A percentile compares a stretch with the other conserved stretches of the same genome.
Conservation (phyloP, 768 basidiomycete genomes). For the Suillus ampliporus region DNA sequence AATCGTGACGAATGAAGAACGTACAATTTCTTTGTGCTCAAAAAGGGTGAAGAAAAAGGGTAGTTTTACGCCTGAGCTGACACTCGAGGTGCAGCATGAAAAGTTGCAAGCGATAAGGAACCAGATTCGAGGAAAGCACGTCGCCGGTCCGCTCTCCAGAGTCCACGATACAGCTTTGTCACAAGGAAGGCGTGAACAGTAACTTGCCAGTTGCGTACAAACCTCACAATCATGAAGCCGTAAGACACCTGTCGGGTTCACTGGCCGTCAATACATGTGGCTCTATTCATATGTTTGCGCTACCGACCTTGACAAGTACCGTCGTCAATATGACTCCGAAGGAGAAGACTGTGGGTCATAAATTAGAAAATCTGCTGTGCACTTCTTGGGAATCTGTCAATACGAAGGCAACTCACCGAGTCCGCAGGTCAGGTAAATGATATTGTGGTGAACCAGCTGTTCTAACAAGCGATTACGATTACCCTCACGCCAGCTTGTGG, state of each 20-base stretch:
- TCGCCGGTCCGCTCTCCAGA: neutral
- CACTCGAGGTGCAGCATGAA: neutral
- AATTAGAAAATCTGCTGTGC: neutral
- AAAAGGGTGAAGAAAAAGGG: neutral
- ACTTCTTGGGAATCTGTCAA: too few species aligned
- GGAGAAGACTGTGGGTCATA: neutral
- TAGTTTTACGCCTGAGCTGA: neutral
- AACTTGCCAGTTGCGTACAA: constrained; percentile 7
- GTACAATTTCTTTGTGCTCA: neutral
- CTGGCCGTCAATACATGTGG: neutral
- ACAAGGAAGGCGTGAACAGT: constrained; percentile 8
- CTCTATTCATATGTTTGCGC: neutral
- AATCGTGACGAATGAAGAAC: neutral
- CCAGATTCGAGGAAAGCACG: neutral
- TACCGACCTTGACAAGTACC: constrained; percentile 1
- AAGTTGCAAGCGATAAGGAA: constrained; percentile 3
- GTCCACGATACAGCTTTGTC: constrained; percentile 6
- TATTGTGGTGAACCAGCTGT: constrained; percentile 1
- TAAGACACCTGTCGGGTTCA: constrained; percentile 1
- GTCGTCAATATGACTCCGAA: neutral
- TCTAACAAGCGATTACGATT: neutral
- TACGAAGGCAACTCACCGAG: neutral
- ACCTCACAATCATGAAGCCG: constrained; percentile 7
- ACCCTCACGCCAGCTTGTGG: neutral
- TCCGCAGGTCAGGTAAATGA: constrained; percentile 5